These are phyloP conservation scores for Rhizopogon vesiculosus DNA, from an alignment of 768 basidiomycete genomes.

Conservation along the genomic window DNA sequence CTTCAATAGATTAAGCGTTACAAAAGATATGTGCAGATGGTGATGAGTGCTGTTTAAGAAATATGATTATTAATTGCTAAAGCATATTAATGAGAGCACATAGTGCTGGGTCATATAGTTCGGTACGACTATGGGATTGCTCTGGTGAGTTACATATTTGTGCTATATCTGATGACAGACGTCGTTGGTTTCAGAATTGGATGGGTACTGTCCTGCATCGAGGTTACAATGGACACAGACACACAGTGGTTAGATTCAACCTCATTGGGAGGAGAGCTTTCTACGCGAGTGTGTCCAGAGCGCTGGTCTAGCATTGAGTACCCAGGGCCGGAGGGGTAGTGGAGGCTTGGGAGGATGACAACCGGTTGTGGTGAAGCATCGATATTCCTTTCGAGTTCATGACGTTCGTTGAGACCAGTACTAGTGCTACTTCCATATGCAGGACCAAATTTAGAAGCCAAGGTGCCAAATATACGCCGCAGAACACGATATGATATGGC, in stretches of 20 bases:
- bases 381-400: not conserved
- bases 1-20: too few relatives aligned
- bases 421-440: not conserved
- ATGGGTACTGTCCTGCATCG: not conserved
- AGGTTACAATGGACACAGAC: not conserved
- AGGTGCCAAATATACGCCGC: not conserved
- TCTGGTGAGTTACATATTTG: too few relatives aligned
- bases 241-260: not conserved
- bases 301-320: not conserved
- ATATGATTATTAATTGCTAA: too few relatives aligned
- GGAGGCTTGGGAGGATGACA: not conserved
- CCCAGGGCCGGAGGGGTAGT: not conserved
- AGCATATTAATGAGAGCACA: too few relatives aligned
- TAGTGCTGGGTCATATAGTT: too few relatives aligned
- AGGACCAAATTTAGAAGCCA: too few relatives aligned
- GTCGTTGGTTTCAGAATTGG: not conserved
- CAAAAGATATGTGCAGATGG: too few relatives aligned
- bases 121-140: too few relatives aligned
- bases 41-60: too few relatives aligned
- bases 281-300: not conserved
- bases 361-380: not conserved
- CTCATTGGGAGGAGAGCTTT: not conserved
- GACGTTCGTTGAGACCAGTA: not conserved
- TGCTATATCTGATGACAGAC: too few relatives aligned
- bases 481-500: not conserved